Base-by-base conservation (phyloP, 2,329 filamentous ascomycete species). In the Epichloe sylvatica region DNA sequence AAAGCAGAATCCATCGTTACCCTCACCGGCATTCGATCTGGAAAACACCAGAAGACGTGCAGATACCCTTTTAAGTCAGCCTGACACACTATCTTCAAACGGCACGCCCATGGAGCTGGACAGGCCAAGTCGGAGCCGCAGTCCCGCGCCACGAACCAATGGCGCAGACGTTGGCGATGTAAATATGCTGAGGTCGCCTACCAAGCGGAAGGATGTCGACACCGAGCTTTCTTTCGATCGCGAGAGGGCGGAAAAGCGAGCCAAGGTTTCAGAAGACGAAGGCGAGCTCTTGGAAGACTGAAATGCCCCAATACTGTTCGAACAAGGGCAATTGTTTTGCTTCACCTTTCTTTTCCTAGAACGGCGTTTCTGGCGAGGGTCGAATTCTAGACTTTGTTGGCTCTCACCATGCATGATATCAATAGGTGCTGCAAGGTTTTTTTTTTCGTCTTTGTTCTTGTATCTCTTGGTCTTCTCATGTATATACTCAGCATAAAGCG, bases 11-110 rank as follows among this genome's bases (percentile, higher is more conserved):
- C 70, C 74, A 47, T 67, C 73, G 59, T 52, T 75, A 64, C 60
- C 72, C 36, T 79, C 76, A 34, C 76, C 77, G 9, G 69, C 70
- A 8, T 80, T 79, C 56, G 69, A 70, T 52, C 68, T 81, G 41
- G 76, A 79, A 57, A 74, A 70, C 49, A 80, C 77, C 3, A 67
- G 77, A 45, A 67, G 76, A 33, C 70, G 72, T 44, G 70, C 70
- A 4, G 71, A 75, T 50, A 63, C 63, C 1, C 51, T 63, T 4
- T 57, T 66, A 38, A 70, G 68, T 54, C 68, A 70, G 47, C 63
- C 65, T 17, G 70, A 73, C 6, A 67, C 64, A 13, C 60, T 65
- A n/a, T 74, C 73, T 3, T 75, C 73, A 47, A 68, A 67, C 25
- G 72, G 69, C 34, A 77, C 75, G 1, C 72, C 74, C 0, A 64